Conservation (phyloP, 805 yeast species). For the Starmerella potacharoeniae region DNA sequence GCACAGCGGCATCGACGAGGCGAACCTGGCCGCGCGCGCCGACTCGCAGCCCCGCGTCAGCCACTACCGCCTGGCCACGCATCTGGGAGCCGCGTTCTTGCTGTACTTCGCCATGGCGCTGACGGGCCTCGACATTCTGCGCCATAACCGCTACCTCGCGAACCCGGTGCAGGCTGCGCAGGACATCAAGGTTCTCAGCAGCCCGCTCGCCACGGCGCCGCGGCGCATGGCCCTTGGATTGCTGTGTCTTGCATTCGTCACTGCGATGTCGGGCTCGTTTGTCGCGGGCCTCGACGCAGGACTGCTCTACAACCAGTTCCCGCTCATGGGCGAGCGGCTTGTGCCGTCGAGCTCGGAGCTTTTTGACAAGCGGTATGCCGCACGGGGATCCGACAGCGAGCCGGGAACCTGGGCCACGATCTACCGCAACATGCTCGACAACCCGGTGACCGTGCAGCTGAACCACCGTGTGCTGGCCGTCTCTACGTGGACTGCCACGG, state of each 20-base stretch:
- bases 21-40: conserved; percentile 56
- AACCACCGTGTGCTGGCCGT: conserved; percentile 79
- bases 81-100: conserved; percentile 82
- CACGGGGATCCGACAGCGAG: not conserved
- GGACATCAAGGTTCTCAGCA: conserved; percentile 47
- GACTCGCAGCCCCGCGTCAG: conserved; percentile 95
- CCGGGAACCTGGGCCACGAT: conserved; percentile 43
- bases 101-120: conserved; percentile 81
- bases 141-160: conserved; percentile 58
- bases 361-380: conserved; percentile 57
- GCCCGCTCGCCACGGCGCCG: conserved; percentile 47
- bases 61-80: conserved; percentile 87
- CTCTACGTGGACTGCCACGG: conserved; percentile 60
- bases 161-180: conserved; percentile 49
- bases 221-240: conserved; percentile 47
- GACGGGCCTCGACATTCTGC: conserved; percentile 75
- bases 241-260: conserved; percentile 60
- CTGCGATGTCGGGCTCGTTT: conserved; percentile 96
- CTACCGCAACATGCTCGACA: conserved; percentile 74
- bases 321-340: conserved; percentile 76
- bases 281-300: conserved; percentile 99
- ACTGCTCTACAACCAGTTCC: conserved; percentile 87
- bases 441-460: conserved; percentile 91
- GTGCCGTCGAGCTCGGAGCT: conserved; percentile 69
- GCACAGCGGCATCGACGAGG: conserved; percentile 78